Evolutionary conservation across 495 filamentous ascomycete genomes (phyloP).

Genomic region (Terfezia boudieri): DNA sequence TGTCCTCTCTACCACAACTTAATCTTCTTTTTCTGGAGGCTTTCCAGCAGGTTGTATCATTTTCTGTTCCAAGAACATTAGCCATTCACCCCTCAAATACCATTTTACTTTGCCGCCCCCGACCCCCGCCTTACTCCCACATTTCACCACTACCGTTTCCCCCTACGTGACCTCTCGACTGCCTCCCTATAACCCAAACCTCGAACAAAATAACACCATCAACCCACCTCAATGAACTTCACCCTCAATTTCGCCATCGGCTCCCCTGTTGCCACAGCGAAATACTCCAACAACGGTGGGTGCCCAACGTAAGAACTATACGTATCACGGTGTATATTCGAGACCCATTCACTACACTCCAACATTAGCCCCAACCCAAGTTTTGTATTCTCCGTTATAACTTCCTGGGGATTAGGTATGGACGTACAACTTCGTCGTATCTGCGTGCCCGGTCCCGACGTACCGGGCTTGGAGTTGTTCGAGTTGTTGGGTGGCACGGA

Average conservation of each 20-base stretch:
- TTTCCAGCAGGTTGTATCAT: conserved; percentile 84
- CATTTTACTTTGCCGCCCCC: neutral
- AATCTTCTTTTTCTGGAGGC: conserved; percentile 44
- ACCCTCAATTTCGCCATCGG: conserved; percentile 56
- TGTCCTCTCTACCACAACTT: neutral
- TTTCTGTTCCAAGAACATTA: conserved; percentile 26
- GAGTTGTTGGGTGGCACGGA: conserved; percentile 90
- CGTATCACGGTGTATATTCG: conserved; percentile 71
- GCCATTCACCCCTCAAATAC: conserved; percentile 1
- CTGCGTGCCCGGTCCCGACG: conserved; percentile 91
- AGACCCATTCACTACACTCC: conserved; percentile 53
- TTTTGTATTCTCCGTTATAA: neutral
- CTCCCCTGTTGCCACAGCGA: conserved; percentile 72
- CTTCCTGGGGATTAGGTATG: neutral
- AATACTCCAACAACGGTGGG: conserved; percentile 68
- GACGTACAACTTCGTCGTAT: conserved; percentile 57
- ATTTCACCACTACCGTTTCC: neutral
- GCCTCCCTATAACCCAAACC: neutral
- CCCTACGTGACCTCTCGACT: neutral
- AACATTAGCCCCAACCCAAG: neutral
- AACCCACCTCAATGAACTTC: conserved; percentile 45
- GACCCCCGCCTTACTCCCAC: neutral
- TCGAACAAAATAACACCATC: neutral
- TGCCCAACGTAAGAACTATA: conserved; percentile 74
- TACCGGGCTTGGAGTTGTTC: conserved; percentile 85